A percentile compares a stretch with the other conserved stretches of the same genome.
Conservation (phyloP, 2,329 filamentous ascomycete genomes). For the Amauroascus niger region DNA sequence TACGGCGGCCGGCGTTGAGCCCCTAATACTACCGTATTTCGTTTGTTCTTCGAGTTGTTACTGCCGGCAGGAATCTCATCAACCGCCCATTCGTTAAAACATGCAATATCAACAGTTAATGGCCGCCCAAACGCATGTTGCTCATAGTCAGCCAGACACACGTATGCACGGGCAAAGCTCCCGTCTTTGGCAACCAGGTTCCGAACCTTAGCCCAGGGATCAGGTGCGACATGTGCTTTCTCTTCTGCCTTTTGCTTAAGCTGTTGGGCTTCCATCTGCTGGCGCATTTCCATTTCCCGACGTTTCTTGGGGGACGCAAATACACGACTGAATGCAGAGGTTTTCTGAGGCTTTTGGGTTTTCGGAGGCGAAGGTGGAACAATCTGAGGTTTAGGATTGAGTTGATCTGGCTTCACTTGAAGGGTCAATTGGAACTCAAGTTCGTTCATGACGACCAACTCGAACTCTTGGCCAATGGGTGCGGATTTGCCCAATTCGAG, state of each 20-base stretch:
- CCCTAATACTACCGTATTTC: constrained; percentile 50
- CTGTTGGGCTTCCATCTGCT: constrained; percentile 71
- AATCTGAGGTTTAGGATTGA: constrained; percentile 47
- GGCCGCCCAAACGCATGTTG: constrained; percentile 77
- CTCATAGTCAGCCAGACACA: constrained; percentile 90
- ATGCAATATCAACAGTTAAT: constrained; percentile 77
- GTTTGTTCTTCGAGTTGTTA: constrained; percentile 92
- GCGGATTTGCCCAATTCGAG: constrained; percentile 84
- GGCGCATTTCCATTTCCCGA: constrained; percentile 79
- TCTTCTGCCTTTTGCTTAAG: constrained; percentile 55
- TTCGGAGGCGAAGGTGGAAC: constrained; percentile 51
- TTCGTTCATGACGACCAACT: constrained; percentile 91
- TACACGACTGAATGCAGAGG: constrained; percentile 81
- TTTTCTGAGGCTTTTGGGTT: constrained; percentile 56
- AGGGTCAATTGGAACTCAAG: constrained; percentile 98
- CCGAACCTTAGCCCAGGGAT: constrained; percentile 72
- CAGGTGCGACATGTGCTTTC: constrained; percentile 47
- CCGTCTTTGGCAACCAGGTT: constrained; percentile 82
- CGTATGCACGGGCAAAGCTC: constrained; percentile 87
- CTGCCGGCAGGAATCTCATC: constrained; percentile 55
- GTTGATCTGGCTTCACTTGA: constrained; percentile 86
- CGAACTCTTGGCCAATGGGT: constrained; percentile 95
- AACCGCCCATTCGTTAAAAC: constrained; percentile 97
- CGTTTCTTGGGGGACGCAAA: constrained; percentile 94
- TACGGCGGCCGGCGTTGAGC: constrained; percentile 74